These are phyloP conservation scores for Mycothermus thermophilus DNA, from an alignment of 495 filamentous ascomycete genomes.

Conservation along the genomic window DNA sequence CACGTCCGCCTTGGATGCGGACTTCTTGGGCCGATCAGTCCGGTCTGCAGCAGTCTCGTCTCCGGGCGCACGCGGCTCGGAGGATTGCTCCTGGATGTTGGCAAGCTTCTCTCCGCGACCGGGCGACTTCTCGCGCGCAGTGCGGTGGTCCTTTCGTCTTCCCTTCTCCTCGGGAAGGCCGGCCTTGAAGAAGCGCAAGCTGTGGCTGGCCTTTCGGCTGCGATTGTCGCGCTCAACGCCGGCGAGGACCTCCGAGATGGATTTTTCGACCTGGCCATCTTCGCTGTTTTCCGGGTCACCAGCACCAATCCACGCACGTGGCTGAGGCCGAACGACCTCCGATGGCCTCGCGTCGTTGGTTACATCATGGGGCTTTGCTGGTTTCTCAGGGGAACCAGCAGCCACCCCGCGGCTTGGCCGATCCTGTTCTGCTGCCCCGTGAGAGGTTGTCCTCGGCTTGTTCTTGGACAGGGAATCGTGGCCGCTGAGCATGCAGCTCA, in stretches of 20 bases:
- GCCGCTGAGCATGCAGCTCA: slow-evolving; percentile 24
- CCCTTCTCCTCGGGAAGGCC: slow-evolving; percentile 49
- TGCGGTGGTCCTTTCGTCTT: slow-evolving; percentile 28
- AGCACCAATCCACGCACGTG: slow-evolving; percentile 38
- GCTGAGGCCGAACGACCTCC: slow-evolving; percentile 23
- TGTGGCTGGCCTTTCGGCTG: slow-evolving; percentile 89
- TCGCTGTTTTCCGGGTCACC: slow-evolving; percentile 23
- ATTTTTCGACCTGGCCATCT: slow-evolving; percentile 57
- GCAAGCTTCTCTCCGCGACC: slow-evolving; percentile 5
- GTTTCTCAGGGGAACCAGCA: slow-evolving; percentile 6
- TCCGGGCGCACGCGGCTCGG: slow-evolving; percentile 1
- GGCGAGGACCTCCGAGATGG: slow-evolving; percentile 66
- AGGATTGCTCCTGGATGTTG: slow-evolving; percentile 5
- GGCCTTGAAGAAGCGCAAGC: slow-evolving; percentile 83
- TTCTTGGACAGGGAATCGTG: slow-evolving; percentile 22
- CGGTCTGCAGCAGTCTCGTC: no score
- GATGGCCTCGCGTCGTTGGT: slow-evolving; percentile 11
- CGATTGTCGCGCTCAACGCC: slow-evolving; percentile 66
- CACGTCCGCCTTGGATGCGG: no score
- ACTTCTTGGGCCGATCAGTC: no score
- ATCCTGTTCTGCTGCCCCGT: slow-evolving; percentile 29
- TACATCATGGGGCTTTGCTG: slow-evolving; percentile 7
- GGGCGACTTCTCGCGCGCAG: slow-evolving; percentile 19
- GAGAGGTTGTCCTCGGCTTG: slow-evolving; percentile 22
- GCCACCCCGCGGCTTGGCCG: slow-evolving; percentile 4